Base-by-base conservation (phyloP, 129 eudicot species). In the Pittosporum tobira region DNA sequence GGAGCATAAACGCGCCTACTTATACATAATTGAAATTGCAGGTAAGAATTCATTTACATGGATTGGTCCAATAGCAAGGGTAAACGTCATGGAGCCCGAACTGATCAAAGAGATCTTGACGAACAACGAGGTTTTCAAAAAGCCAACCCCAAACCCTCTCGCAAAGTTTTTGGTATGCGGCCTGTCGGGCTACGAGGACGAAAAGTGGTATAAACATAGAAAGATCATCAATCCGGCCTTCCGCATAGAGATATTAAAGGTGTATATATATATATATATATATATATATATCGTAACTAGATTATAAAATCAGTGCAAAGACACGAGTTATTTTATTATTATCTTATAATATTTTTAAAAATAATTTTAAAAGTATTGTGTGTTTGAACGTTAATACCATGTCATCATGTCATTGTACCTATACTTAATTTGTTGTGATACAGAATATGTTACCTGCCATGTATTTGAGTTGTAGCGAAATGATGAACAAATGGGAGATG, bases 121-220 rank as follows among this genome's bases (percentile, higher is more conserved):
- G 28, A 88, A 78, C 56, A 69, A 68, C 30, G 57, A 22, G 63
- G 70, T 61, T 48, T 87, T 73, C 71, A 81, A 77, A 31, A 87
- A 87, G 69, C 83, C 85, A 5, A 75, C 63, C 3, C 80, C 78
- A 7, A 79, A 72, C 62, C 95, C 95, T 2, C 64, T 83, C 2
- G 70, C 72, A 46, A 73, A 61, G 62, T 67, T 57, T 44, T 66
- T 87, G 1, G 78, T 77, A 16, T 63, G 68, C 2, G 95, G 95
- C 5, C 25, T 87, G 51, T 19, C 84, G 0, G 76, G 79, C 59
- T 79, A 65, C 7, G 95, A 82, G 51, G 91, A 59, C 64, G 75
- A 82, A 55, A 86, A 86, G 66, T 86, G 95, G 95, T 81, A 74
- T 43, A 82, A 79, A 26, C 95, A 82, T 62, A 80, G 95, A 38